Evolutionary conservation across 106 monocot genomes (phyloP).

Genomic region (Acanthochlamys bracteata): DNA sequence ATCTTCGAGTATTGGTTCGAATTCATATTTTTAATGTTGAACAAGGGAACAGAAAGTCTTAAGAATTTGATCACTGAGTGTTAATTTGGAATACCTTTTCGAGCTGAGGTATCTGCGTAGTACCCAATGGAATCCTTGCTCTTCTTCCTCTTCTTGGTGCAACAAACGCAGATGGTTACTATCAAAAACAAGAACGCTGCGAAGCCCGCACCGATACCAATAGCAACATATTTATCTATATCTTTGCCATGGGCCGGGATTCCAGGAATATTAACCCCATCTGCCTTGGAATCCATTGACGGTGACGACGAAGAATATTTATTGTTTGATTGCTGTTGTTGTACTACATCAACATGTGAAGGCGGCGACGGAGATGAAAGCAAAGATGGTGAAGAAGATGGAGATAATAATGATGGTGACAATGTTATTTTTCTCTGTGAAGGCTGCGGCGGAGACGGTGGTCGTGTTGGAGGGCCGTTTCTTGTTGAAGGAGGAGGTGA

Average conservation of each 20-base stretch:
- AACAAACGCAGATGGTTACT: constrained; percentile 29
- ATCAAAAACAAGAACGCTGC: constrained; percentile 31
- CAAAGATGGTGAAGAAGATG: neutral
- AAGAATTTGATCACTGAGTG: no score
- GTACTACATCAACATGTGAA: neutral
- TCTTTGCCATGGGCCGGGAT: no score
- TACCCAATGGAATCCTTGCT: constrained; percentile 29
- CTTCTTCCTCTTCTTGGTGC: constrained; percentile 40
- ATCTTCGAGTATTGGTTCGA: neutral
- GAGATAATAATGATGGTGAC: neutral
- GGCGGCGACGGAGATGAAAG: constrained; percentile 1
- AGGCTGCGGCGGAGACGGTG: constrained; percentile 1
- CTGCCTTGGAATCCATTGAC: neutral
- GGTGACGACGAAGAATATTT: neutral
- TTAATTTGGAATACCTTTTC: constrained; percentile 22
- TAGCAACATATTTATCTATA: constrained; percentile 19
- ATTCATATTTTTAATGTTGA: no score
- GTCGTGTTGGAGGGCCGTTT: constrained; percentile 1
- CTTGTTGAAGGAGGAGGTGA: neutral
- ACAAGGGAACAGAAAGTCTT: neutral
- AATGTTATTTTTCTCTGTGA: neutral
- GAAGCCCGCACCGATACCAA: constrained; percentile 33
- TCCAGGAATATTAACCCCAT: no score
- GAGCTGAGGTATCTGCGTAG: constrained; percentile 36
- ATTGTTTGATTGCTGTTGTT: neutral